These are phyloP conservation scores for Aspergillus sp. DNA, from an alignment of 2,329 filamentous ascomycete genomes.

Conservation along the genomic window DNA sequence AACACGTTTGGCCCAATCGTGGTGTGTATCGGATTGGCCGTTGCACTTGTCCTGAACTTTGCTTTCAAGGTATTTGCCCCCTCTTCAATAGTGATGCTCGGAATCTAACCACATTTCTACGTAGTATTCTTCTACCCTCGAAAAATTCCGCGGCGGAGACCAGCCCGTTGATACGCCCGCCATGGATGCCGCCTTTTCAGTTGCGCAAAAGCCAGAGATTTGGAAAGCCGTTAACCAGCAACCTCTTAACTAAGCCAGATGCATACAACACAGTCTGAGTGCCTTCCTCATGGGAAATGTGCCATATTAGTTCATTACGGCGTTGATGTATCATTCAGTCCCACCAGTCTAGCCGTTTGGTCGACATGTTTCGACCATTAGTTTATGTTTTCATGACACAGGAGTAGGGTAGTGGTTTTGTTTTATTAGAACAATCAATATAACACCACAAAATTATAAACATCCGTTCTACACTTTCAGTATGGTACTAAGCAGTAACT, in stretches of 20 bases:
- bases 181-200: background rate
- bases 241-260: conserved; percentile 11
- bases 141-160: conserved; percentile 19
- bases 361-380: background rate
- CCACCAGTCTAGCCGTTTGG: background rate
- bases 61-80: conserved; percentile 63
- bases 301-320: background rate
- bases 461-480: background rate
- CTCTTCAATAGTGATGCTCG: background rate
- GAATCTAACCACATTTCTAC: conserved; percentile 14
- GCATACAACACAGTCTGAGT: no score
- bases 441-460: background rate
- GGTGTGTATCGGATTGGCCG: conserved; percentile 74
- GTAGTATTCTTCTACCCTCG: conserved; percentile 33
- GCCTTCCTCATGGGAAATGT: background rate
- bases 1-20: conserved; percentile 81
- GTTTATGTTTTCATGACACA: background rate
- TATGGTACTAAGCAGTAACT: background rate
- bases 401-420: background rate
- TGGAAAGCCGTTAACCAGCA: conserved; percentile 21
- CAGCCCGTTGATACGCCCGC: conserved; percentile 7
- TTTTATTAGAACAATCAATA: background rate
- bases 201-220: conserved; percentile 5
- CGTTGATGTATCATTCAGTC: background rate
- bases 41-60: conserved; percentile 84